Percentiles rank a stretch among this genome's conserved stretches.
phyloP scores from a whole-genome alignment of 306 rosid genomes.

The Prunus mume region DNA sequence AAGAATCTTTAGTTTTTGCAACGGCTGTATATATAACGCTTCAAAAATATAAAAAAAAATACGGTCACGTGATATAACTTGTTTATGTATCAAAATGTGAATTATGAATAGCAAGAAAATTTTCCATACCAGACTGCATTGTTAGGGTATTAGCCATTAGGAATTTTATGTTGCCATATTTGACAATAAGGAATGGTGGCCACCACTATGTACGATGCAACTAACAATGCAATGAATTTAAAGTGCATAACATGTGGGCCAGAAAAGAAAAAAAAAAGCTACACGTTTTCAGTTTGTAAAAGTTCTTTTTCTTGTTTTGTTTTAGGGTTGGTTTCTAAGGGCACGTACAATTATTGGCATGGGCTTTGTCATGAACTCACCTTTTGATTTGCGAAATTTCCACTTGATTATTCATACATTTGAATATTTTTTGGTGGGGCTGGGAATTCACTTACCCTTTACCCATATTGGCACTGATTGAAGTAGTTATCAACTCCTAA shows the following conservation, averaged over 20 bases:
- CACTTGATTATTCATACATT: not conserved
- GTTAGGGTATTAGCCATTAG: not conserved
- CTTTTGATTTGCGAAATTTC: not conserved
- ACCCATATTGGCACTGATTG: not conserved
- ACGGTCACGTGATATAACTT: too few relatives aligned
- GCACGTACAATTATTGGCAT: not conserved
- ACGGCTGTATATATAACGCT: too few relatives aligned
- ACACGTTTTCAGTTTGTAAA: not conserved
- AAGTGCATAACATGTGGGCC: not conserved
- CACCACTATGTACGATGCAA: not conserved
- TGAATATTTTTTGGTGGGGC: not conserved
- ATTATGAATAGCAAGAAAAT: not conserved
- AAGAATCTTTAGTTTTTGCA: not conserved
- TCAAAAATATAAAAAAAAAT: accelerated
- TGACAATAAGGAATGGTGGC: not conserved
- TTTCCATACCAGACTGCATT: not conserved
- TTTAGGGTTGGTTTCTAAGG: not conserved
- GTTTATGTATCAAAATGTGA: too few relatives aligned
- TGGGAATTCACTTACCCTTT: not conserved
- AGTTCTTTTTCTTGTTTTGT: not conserved
- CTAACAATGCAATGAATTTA: not conserved
- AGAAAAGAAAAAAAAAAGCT: not conserved
- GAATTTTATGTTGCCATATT: conserved; percentile 1
- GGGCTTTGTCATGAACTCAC: not conserved
- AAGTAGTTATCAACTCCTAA: not conserved